Evolutionary conservation across 768 basidiomycete species (phyloP).

Genomic region (Cyathus striatus): DNA sequence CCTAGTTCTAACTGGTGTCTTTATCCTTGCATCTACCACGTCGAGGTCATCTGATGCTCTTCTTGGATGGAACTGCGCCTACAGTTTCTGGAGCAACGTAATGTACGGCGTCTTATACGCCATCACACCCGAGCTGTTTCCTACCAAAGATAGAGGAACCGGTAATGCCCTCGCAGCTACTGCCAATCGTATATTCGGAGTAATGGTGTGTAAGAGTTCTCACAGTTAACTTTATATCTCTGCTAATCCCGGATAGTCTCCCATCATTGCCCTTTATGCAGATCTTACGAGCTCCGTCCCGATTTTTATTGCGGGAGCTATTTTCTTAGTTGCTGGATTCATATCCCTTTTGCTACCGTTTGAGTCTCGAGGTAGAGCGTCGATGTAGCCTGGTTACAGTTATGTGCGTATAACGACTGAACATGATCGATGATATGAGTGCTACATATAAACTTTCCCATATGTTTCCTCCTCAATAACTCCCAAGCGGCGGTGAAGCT

Average conservation of each 20-base stretch:
- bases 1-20: conserved; percentile 65
- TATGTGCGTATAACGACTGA: no score
- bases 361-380: conserved; percentile 64
- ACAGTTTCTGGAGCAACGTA: conserved; percentile 52
- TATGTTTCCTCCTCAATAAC: no score
- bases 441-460: no score
- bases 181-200: conserved; percentile 65
- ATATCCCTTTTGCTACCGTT: conserved; percentile 61
- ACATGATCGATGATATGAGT: no score
- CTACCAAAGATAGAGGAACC: conserved; percentile 69
- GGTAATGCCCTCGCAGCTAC: conserved; percentile 64
- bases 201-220: conserved; percentile 46
- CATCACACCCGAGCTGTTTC: conserved; percentile 65
- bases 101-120: conserved; percentile 79
- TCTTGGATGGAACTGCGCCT: conserved; percentile 79
- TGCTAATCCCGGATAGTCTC: conserved; percentile 38
- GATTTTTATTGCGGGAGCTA: conserved; percentile 63
- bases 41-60: conserved; percentile 61
- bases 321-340: conserved; percentile 57
- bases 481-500: no score
- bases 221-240: not conserved
- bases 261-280: conserved; percentile 64
- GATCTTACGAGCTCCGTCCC: conserved; percentile 59
- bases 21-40: conserved; percentile 75
- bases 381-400: no score